A percentile compares a stretch with the other conserved stretches of the same genome.
phyloP scores from a whole-genome alignment of 2,329 filamentous ascomycete genomes.

The Talaromyces verruculosus region DNA sequence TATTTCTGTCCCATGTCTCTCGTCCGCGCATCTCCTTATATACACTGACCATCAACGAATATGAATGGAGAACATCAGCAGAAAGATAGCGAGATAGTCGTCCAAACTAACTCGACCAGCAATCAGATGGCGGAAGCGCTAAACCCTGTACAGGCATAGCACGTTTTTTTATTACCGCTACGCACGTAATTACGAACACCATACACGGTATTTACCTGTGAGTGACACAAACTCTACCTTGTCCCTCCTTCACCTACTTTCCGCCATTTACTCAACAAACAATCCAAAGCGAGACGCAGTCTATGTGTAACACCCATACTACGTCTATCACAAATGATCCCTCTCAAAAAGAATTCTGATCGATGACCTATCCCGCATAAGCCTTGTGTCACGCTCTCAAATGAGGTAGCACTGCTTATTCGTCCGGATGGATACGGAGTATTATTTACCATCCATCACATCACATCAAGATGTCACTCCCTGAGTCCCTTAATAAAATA shows the following conservation, averaged over 20 bases:
- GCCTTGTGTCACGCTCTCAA: not conserved
- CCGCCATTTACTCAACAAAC: not conserved
- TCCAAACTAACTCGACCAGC: slow-evolving; percentile 12
- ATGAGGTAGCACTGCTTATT: not conserved
- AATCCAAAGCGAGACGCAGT: not conserved
- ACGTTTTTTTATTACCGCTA: slow-evolving; percentile 1
- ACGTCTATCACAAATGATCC: not conserved
- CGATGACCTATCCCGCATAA: not conserved
- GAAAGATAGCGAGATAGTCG: not conserved
- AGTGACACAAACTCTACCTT: not conserved
- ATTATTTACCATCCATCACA: not conserved
- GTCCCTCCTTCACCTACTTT: not conserved
- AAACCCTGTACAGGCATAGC: not conserved
- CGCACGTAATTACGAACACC: not conserved
- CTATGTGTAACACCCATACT: not conserved
- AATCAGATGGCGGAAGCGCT: slow-evolving; percentile 7
- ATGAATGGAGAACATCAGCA: not conserved
- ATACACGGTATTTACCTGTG: not conserved
- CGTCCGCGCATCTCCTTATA: not conserved
- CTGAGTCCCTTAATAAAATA: not conserved
- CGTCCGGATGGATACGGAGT: not conserved
- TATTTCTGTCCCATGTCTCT: not conserved
- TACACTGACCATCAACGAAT: not conserved
- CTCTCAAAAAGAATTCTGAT: not conserved
- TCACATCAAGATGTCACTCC: not conserved